phyloP scores from a whole-genome alignment of 345 rosid species.

The Corchorus olitorius region DNA sequence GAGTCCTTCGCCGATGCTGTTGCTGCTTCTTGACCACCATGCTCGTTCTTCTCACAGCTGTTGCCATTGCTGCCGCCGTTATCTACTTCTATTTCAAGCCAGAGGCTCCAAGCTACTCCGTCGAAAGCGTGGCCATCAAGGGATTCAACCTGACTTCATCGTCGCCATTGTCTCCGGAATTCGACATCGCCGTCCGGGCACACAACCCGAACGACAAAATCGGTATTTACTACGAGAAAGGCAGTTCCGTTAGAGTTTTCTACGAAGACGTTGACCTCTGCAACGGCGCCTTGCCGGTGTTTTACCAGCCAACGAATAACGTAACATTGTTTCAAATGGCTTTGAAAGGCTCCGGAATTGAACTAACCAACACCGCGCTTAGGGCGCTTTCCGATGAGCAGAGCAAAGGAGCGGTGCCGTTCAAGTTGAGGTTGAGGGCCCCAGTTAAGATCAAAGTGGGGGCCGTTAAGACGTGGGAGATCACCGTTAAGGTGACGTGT shows the following conservation, averaged over 20 bases:
- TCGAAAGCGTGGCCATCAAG: conserved; percentile 48
- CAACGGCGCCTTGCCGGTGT: conserved; percentile 52
- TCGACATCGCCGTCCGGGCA: conserved; percentile 58
- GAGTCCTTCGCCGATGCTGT: conserved; percentile 49
- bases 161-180: conserved; percentile 50
- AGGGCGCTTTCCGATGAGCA: conserved; percentile 29
- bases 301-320: conserved; percentile 64
- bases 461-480: conserved; percentile 72
- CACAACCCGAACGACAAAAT: conserved; percentile 67
- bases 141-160: conserved; percentile 59
- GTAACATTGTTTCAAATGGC: conserved; percentile 50
- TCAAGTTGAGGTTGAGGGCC: conserved; percentile 51
- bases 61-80: conserved; percentile 46
- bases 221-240: conserved; percentile 59
- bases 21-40: conserved; percentile 39
- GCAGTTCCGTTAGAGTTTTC: conserved; percentile 45
- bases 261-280: conserved; percentile 44
- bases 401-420: conserved; percentile 53
- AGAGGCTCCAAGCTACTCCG: conserved; percentile 55
- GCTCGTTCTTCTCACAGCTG: conserved; percentile 43
- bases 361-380: conserved; percentile 34
- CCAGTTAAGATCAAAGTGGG: conserved; percentile 74
- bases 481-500: conserved; percentile 65
- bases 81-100: conserved; percentile 73
- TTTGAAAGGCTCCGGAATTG: conserved; percentile 50